These are phyloP conservation scores for Chlamydomonas applanata DNA, from an alignment of 139 green algal genomes.

Conservation along the genomic window DNA sequence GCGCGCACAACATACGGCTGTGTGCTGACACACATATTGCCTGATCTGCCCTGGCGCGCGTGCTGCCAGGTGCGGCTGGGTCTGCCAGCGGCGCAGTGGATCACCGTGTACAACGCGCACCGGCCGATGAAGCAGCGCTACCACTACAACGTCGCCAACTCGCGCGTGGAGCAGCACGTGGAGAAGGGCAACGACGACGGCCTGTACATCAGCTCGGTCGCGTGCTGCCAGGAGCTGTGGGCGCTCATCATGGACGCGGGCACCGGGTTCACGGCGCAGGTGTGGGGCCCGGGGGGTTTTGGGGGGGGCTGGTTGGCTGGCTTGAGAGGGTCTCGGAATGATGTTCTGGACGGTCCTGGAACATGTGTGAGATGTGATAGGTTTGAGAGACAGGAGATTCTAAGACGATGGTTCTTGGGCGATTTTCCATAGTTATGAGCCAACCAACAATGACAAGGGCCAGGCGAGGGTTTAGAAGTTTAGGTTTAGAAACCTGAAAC, in stretches of 20 bases:
- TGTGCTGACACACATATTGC: too few relatives aligned
- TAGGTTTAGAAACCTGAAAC: too few relatives aligned
- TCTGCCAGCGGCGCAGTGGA: slow-evolving; percentile 97
- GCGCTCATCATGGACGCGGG: slow-evolving; percentile 80
- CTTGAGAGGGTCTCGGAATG: too few relatives aligned
- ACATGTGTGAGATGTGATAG: too few relatives aligned
- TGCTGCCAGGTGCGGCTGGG: slow-evolving; percentile 78
- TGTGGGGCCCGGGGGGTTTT: slow-evolving; percentile 28
- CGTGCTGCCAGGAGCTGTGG: slow-evolving; percentile 97
- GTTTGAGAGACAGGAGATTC: too few relatives aligned
- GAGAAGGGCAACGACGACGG: slow-evolving; percentile 89
- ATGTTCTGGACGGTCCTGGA: too few relatives aligned
- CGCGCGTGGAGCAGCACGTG: slow-evolving; percentile 86
- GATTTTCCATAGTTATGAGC: too few relatives aligned
- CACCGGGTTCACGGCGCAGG: slow-evolving; percentile 90
- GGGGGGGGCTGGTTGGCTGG: slow-evolving; percentile 42
- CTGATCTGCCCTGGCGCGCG: too few relatives aligned
- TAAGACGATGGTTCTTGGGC: too few relatives aligned
- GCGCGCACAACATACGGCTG: too few relatives aligned
- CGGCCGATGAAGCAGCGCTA: slow-evolving; percentile 99
- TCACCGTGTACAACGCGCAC: slow-evolving; percentile 98
- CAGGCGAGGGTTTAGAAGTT: too few relatives aligned
- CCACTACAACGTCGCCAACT: slow-evolving; percentile 99
- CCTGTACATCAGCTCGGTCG: slow-evolving; percentile 92
- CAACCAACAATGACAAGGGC: too few relatives aligned